These are phyloP conservation scores for Globisporangium echinulatum DNA, from an alignment of 352 stramenopile genomes.

Conservation along the genomic window DNA sequence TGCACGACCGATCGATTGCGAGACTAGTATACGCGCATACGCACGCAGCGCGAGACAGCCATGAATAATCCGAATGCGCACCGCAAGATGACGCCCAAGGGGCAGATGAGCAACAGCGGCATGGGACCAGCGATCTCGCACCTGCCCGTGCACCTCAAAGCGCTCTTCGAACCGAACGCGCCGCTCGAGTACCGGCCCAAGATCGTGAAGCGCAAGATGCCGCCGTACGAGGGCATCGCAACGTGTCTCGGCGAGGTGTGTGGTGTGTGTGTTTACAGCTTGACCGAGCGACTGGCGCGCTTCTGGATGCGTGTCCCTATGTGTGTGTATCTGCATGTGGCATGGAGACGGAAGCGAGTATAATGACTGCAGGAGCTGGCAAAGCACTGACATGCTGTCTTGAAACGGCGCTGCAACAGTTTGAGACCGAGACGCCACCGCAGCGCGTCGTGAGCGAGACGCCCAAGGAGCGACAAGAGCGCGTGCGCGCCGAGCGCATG, in stretches of 20 bases:
- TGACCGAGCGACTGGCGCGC: too few species aligned
- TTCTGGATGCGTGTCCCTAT: too few species aligned
- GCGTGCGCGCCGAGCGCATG: constrained; percentile 51
- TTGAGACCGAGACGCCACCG: constrained; percentile 58
- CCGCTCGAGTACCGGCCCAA: constrained; percentile 67
- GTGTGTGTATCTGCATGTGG: too few species aligned
- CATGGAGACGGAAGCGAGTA: too few species aligned
- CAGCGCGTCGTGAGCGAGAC: constrained; percentile 60
- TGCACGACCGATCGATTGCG: too few species aligned
- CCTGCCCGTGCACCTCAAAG: constrained; percentile 70
- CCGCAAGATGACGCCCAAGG: constrained; percentile 86
- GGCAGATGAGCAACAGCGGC: constrained; percentile 83
- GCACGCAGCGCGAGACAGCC: neutral
- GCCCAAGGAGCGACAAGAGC: constrained; percentile 67
- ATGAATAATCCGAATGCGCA: constrained; percentile 49
- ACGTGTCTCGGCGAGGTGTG: constrained; percentile 31
- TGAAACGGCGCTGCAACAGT: constrained; percentile 17
- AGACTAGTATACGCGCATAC: too few species aligned
- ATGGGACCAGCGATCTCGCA: constrained; percentile 82
- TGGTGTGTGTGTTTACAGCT: too few species aligned
- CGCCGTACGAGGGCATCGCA: constrained; percentile 58
- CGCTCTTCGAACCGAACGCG: constrained; percentile 75
- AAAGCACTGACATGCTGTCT: too few species aligned
- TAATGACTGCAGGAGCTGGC: too few species aligned
- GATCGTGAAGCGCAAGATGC: constrained; percentile 84